phyloP scores from a whole-genome alignment of 495 filamentous ascomycete genomes.

The Neurospora hispaniola region DNA sequence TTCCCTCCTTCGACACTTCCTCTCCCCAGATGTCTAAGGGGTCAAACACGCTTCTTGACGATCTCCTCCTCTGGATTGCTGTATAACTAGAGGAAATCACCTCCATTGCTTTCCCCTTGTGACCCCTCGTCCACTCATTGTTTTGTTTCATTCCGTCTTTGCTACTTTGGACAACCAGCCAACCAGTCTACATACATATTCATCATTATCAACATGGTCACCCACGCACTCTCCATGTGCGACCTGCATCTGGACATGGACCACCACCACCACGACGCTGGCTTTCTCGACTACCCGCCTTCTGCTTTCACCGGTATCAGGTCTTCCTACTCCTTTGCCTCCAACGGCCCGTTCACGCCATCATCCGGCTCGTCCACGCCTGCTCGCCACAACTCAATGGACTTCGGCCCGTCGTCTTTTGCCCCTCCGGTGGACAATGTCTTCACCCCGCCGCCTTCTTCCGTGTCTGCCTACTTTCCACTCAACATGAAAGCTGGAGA shows the following conservation, averaged over 20 bases:
- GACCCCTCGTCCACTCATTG: too few species aligned
- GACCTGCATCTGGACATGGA: constrained; percentile 16
- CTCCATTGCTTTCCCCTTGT: constrained; percentile 9
- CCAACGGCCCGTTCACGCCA: constrained; percentile 30
- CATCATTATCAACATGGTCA: constrained; percentile 10
- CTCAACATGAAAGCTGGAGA: constrained; percentile 11
- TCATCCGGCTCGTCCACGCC: constrained; percentile 24
- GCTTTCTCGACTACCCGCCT: constrained; percentile 16
- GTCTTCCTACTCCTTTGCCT: constrained; percentile 27
- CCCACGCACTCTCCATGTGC: constrained; percentile 3
- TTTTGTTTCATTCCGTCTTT: not conserved
- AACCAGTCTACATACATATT: not conserved
- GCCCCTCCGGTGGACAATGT: constrained; percentile 7
- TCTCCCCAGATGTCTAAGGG: constrained; percentile 14
- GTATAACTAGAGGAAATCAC: constrained; percentile 16
- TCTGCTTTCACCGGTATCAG: constrained; percentile 18
- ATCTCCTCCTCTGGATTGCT: constrained; percentile 5
- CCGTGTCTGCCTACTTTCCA: constrained; percentile 25
- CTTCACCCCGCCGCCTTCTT: constrained; percentile 28
- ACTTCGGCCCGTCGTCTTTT: constrained; percentile 17
- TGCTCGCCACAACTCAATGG: constrained; percentile 8
- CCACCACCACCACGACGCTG: constrained; percentile 12
- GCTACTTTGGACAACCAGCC: not conserved
- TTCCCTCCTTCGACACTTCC: constrained; percentile 9
- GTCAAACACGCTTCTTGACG: constrained; percentile 2